Conservation (phyloP, 441 rosid genomes). For the Populus hybrid region DNA sequence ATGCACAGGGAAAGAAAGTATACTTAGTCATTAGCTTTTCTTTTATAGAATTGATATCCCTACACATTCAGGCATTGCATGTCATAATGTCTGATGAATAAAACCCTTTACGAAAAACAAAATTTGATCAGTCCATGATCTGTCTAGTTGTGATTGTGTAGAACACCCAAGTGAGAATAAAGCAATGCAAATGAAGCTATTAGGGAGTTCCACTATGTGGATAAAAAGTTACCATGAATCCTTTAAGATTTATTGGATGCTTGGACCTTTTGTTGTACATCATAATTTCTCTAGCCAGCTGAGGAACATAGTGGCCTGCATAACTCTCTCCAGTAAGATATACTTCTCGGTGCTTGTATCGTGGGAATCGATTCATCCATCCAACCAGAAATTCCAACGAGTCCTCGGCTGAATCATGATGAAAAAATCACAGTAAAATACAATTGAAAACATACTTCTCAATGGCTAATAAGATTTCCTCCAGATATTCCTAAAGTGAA, state of each 20-base stretch:
- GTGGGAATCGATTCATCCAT: slow-evolving; percentile 83
- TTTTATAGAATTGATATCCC: not conserved
- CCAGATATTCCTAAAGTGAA: not conserved
- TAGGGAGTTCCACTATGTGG: not conserved
- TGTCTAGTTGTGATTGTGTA: not conserved
- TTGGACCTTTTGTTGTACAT: slow-evolving; percentile 49
- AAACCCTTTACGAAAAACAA: not conserved
- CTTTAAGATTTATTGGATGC: slow-evolving; percentile 69
- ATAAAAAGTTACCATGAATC: slow-evolving; percentile 65
- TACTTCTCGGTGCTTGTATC: slow-evolving; percentile 66
- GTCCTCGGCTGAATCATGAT: slow-evolving; percentile 59
- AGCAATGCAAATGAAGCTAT: not conserved
- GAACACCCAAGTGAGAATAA: not conserved
- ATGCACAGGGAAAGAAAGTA: not conserved
- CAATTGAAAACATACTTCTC: not conserved
- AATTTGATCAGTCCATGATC: not conserved
- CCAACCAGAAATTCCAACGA: slow-evolving; percentile 64
- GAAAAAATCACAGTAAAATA: not conserved
- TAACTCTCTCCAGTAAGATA: slow-evolving; percentile 93
- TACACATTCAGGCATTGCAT: not conserved
- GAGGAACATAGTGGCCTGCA: slow-evolving; percentile 98
- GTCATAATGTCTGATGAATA: not conserved
- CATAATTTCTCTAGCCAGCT: slow-evolving; percentile 79
- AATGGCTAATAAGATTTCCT: not conserved
- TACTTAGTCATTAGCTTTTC: not conserved